These are phyloP conservation scores for Calonectria honghensis DNA, from an alignment of 2,329 filamentous ascomycete genomes.

Conservation along the genomic window DNA sequence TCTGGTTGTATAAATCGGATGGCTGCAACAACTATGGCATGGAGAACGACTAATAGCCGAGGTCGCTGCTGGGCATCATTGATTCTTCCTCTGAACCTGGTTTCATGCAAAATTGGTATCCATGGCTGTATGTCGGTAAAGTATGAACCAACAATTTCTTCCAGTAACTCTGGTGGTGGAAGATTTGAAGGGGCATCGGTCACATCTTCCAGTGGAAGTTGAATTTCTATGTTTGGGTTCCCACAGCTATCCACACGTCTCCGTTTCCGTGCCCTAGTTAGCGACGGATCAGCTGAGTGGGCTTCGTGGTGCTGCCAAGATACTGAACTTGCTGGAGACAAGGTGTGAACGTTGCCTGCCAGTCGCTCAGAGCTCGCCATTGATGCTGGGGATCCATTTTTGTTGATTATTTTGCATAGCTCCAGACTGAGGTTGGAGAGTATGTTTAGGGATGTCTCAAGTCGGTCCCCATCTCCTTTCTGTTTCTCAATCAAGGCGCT, in stretches of 20 bases:
- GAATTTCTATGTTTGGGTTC: slow-evolving; percentile 48
- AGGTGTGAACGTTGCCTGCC: background rate
- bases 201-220: slow-evolving; percentile 42
- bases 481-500: slow-evolving; percentile 29
- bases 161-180: slow-evolving; percentile 44
- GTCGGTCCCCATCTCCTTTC: slow-evolving; percentile 20
- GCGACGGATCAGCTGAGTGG: background rate
- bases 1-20: slow-evolving; percentile 43
- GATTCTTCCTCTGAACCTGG: slow-evolving; percentile 47
- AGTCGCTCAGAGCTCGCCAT: slow-evolving; percentile 20
- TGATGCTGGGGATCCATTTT: slow-evolving; percentile 11
- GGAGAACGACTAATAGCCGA: slow-evolving; percentile 38
- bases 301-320: slow-evolving; percentile 10
- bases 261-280: slow-evolving; percentile 41
- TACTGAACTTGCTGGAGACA: slow-evolving; percentile 9
- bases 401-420: slow-evolving; percentile 31
- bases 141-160: slow-evolving; percentile 49
- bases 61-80: slow-evolving; percentile 47
- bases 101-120: slow-evolving; percentile 50
- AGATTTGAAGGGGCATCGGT: slow-evolving; percentile 35
- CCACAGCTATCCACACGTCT: slow-evolving; percentile 49
- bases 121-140: slow-evolving; percentile 49
- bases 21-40: slow-evolving; percentile 50
- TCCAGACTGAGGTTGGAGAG: slow-evolving; percentile 31
- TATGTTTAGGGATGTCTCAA: slow-evolving; percentile 28